Percentiles rank a stretch among this genome's conserved stretches.
Evolutionary conservation across 352 stramenopile species (phyloP).

Genomic region (Phytophthora hibernalis): DNA sequence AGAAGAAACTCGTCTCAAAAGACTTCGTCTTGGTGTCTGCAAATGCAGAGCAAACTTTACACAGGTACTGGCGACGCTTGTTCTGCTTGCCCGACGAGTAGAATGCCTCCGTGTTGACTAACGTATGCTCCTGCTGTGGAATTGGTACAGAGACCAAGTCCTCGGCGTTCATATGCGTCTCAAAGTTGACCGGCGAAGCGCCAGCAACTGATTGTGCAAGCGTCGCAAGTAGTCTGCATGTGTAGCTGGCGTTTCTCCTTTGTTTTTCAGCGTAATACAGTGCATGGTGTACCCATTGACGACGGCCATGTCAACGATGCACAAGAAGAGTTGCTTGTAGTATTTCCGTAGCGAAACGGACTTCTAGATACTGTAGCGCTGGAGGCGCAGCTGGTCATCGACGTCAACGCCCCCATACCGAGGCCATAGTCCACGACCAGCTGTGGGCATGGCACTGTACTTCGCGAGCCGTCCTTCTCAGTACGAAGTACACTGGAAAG

Average conservation of each 20-base stretch:
- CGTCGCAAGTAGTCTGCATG: slow-evolving; percentile 26
- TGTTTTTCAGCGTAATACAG: neutral
- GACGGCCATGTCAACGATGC: slow-evolving; percentile 29
- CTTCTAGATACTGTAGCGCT: slow-evolving; percentile 30
- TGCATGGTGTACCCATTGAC: slow-evolving; percentile 26
- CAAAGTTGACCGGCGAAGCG: slow-evolving; percentile 6
- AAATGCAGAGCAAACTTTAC: slow-evolving; percentile 31
- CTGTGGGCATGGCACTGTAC: slow-evolving; percentile 11
- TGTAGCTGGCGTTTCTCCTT: neutral
- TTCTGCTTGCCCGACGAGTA: slow-evolving; percentile 10
- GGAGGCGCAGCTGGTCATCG: slow-evolving; percentile 23
- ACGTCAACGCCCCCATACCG: slow-evolving; percentile 18
- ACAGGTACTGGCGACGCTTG: slow-evolving; percentile 28
- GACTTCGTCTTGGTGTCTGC: slow-evolving; percentile 9
- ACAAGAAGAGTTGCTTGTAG: slow-evolving; percentile 35
- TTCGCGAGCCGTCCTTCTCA: slow-evolving; percentile 8
- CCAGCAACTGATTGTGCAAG: slow-evolving; percentile 20
- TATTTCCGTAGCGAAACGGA: slow-evolving; percentile 20
- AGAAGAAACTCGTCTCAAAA: slow-evolving; percentile 23
- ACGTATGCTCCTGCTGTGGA: neutral
- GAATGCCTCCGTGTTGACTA: slow-evolving; percentile 9
- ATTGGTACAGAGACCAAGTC: slow-evolving; percentile 22
- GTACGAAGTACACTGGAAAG: slow-evolving; percentile 5
- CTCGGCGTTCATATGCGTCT: slow-evolving; percentile 21
- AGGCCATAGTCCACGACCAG: slow-evolving; percentile 11